Conservation (phyloP, 1,284 basidiomycete genomes). For the Macrocystidia cucumis region DNA sequence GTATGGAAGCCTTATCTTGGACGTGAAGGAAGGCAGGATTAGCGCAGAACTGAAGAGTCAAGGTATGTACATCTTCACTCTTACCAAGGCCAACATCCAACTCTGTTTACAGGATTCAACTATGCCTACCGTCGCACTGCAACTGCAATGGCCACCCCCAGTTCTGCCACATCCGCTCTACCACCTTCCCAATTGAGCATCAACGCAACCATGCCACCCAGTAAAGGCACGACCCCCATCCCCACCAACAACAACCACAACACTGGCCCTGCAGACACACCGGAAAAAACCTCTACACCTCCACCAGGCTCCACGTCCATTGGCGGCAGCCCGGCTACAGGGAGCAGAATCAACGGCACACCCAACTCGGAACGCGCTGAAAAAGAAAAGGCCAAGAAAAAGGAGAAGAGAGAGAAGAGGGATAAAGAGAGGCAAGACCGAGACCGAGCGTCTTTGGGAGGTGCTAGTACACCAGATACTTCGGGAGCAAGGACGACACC, state of each 20-base stretch:
- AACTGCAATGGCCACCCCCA: conserved; percentile 37
- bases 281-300: conserved; percentile 5
- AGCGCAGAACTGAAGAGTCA: conserved; percentile 90
- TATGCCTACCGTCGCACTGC: conserved; percentile 84
- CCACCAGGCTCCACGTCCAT: conserved; percentile 7
- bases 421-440: conserved; percentile 37
- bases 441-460: conserved; percentile 22
- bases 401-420: conserved; percentile 49
- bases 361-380: conserved; percentile 35
- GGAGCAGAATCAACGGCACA: conserved; percentile 31
- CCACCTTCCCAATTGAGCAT: conserved; percentile 23
- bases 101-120: conserved; percentile 71
- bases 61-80: conserved; percentile 39
- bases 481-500: conserved; percentile 13
- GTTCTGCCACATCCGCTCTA: conserved; percentile 26
- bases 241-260: conserved; percentile 24
- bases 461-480: conserved; percentile 15
- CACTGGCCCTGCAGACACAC: conserved; percentile 15
- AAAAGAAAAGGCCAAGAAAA: conserved; percentile 46
- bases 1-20: conserved; percentile 83
- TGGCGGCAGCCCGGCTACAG: conserved; percentile 18
- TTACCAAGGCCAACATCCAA: conserved; percentile 1
- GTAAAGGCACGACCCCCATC: conserved; percentile 22
- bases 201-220: conserved; percentile 19
- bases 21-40: conserved; percentile 87